Conservation (phyloP, 139 green algal genomes). For the Desmodesmus armatus region DNA sequence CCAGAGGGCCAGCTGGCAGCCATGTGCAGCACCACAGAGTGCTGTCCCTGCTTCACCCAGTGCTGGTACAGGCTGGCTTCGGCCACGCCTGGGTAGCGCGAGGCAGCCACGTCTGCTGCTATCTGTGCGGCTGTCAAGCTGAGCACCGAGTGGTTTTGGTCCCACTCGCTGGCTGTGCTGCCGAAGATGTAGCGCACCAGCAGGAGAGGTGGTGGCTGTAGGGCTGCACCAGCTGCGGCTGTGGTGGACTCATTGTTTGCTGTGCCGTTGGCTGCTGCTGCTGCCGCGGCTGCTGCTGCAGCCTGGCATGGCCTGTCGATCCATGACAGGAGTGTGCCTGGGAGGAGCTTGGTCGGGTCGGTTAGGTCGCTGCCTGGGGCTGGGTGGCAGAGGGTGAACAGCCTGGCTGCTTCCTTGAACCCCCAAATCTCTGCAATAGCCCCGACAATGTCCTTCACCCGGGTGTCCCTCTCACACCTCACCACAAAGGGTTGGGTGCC, state of each 20-base stretch:
- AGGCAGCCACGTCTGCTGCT: slow-evolving; percentile 7
- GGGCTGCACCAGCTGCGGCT: too few species aligned
- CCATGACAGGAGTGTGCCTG: slow-evolving; percentile 1
- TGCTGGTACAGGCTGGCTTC: slow-evolving; percentile 25
- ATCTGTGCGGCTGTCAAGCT: slow-evolving; percentile 26
- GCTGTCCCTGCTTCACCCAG: slow-evolving; percentile 11
- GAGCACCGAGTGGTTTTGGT: slow-evolving; percentile 22
- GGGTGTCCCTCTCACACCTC: slow-evolving; percentile 23
- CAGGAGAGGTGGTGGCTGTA: neutral
- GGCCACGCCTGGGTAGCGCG: neutral
- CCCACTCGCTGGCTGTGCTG: neutral
- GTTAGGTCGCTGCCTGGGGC: neutral
- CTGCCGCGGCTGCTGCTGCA: too few species aligned
- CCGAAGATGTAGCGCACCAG: slow-evolving; percentile 29
- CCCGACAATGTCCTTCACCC: slow-evolving; percentile 9
- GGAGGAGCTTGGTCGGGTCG: slow-evolving; percentile 9
- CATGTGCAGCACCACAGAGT: slow-evolving; percentile 31
- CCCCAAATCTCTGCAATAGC: slow-evolving; percentile 33
- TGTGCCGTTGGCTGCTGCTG: neutral
- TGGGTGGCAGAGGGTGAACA: slow-evolving; percentile 33
- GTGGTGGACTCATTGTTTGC: neutral
- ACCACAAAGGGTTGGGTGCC: slow-evolving; percentile 22
- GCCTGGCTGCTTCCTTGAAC: slow-evolving; percentile 15
- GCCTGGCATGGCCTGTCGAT: slow-evolving; percentile 13
- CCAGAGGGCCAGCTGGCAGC: slow-evolving; percentile 28